Evolutionary conservation across 2,329 filamentous ascomycete genomes (phyloP).

Genomic region (Blastomyces parvus): DNA sequence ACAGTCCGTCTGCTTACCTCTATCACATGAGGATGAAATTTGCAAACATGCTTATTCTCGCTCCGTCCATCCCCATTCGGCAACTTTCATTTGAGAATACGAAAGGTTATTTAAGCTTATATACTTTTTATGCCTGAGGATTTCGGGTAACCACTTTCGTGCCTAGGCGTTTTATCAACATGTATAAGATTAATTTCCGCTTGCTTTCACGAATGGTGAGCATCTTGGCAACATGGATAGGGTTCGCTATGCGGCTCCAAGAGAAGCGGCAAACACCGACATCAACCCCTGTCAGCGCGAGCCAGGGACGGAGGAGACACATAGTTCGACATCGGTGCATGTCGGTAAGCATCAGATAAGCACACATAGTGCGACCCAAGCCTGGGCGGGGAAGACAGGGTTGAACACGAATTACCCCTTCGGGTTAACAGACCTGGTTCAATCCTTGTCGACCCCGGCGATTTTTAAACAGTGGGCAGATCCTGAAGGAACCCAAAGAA

Average conservation of each 20-base stretch:
- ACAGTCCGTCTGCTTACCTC: background rate
- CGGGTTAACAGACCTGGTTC: background rate
- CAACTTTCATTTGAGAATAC: background rate
- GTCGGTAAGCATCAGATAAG: background rate
- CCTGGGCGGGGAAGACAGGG: background rate
- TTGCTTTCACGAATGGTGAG: background rate
- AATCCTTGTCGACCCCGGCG: no score
- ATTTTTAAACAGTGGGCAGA: background rate
- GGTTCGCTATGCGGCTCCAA: background rate
- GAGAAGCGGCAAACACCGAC: background rate
- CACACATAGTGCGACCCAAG: background rate
- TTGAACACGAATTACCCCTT: background rate
- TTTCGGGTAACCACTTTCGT: background rate
- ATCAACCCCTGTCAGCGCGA: background rate
- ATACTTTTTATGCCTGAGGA: background rate
- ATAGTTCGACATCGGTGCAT: background rate
- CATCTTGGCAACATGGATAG: background rate
- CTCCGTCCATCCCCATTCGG: background rate
- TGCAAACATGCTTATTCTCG: background rate
- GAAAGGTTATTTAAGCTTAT: conserved; percentile 1
- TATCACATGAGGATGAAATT: background rate
- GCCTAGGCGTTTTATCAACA: no score
- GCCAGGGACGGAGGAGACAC: background rate
- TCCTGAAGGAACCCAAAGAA: background rate
- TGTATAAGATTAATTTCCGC: background rate